Evolutionary conservation across 139 green algal genomes (phyloP).

Genomic region (Deuterostichococcus epilithicus): DNA sequence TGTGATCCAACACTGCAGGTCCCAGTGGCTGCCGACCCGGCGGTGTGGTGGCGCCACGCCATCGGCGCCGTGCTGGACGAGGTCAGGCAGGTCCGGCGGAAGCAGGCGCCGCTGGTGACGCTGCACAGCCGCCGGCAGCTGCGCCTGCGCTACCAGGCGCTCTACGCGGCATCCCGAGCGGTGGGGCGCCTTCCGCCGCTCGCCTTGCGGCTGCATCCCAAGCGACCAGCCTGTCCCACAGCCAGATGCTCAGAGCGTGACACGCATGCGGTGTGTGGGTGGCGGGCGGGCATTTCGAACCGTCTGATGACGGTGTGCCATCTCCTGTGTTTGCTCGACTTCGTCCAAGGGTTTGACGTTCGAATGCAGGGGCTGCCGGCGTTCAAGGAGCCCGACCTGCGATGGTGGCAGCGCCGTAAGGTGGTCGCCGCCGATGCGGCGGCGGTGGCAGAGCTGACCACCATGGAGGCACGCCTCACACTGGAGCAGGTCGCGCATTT

Average conservation of each 20-base stretch:
- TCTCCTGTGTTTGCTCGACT: not conserved
- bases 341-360: not conserved
- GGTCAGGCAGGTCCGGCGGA: slow-evolving; percentile 11
- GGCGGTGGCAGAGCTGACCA: slow-evolving; percentile 9
- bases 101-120: slow-evolving; percentile 17
- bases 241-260: slow-evolving; percentile 7
- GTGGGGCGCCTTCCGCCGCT: too few relatives aligned
- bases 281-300: not conserved
- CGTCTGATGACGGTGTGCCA: not conserved
- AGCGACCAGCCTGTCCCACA: slow-evolving; percentile 3
- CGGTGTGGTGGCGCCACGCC: slow-evolving; percentile 49
- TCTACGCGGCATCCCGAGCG: slow-evolving; percentile 25
- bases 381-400: slow-evolving; percentile 19
- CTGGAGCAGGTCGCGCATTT: slow-evolving; percentile 53
- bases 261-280: not conserved
- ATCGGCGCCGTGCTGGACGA: slow-evolving; percentile 11
- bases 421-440: slow-evolving; percentile 17
- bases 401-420: slow-evolving; percentile 30
- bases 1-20: not conserved
- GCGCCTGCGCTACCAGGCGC: slow-evolving; percentile 29
- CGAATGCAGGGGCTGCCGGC: not conserved
- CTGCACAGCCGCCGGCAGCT: slow-evolving; percentile 14
- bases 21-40: slow-evolving; percentile 21
- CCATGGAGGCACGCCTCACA: slow-evolving; percentile 28
- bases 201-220: too few relatives aligned